Evolutionary conservation across 1,139 yeast genomes (phyloP).

Genomic region (Blastobotrys ciferrii): DNA sequence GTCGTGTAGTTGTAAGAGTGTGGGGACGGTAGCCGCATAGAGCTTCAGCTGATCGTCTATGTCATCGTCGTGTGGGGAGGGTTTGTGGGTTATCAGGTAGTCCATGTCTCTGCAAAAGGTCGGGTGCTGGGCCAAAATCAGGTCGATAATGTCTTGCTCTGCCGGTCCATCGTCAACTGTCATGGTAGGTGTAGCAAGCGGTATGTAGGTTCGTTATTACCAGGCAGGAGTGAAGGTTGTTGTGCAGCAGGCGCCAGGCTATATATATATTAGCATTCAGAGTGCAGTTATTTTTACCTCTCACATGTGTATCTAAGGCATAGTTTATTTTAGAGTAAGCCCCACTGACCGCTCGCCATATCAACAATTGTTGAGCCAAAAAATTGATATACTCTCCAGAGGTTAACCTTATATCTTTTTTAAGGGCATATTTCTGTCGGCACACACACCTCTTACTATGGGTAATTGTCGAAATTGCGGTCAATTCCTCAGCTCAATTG

Average conservation of each 20-base stretch:
- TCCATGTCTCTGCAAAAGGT: conserved; percentile 3
- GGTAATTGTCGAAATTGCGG: too few relatives aligned
- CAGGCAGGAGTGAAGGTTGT: neutral
- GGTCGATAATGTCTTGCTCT: neutral
- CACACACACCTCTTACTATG: too few relatives aligned
- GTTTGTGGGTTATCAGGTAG: neutral
- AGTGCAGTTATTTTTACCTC: neutral
- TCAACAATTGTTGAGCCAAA: neutral
- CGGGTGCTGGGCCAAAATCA: neutral
- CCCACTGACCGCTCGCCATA: neutral
- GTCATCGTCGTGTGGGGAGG: neutral
- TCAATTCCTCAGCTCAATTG: too few relatives aligned
- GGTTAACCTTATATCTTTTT: neutral
- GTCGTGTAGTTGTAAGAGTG: neutral
- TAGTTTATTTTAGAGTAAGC: neutral
- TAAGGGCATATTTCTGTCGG: too few relatives aligned
- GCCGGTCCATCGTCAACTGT: conserved; percentile 3
- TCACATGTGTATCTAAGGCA: neutral
- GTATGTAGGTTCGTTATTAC: neutral
- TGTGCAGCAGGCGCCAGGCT: too few relatives aligned
- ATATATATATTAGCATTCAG: too few relatives aligned
- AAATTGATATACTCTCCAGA: neutral
- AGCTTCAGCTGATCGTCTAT: neutral
- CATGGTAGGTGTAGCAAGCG: neutral
- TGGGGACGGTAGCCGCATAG: neutral